Base-by-base conservation (phyloP, 495 filamentous ascomycete species). In the Xylaria longipes region DNA sequence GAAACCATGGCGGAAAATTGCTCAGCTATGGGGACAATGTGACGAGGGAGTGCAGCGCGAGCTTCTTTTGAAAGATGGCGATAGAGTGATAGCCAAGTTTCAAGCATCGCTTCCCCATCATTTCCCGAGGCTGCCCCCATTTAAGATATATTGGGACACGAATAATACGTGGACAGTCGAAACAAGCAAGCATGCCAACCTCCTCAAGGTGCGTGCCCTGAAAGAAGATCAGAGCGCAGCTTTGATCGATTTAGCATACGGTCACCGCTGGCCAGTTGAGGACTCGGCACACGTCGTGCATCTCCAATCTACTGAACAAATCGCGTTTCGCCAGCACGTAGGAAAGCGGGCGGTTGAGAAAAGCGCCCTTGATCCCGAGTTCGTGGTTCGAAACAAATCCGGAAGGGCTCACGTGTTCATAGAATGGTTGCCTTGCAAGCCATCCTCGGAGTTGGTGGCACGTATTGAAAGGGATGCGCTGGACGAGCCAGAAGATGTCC, bases 1-100 rank as follows among this genome's bases (percentile, higher is more conserved):
- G 65, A 87, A 92, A 73, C 92, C 93, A 0, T 97, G 91, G 91
- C 72, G 80, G n/a, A 75, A 81, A 14, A 77, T 93, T 56, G 90
- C 92, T 3, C 76, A 80, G 39, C 82, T 79, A 15, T 93, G 90
- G 90, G 71, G 73, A 8, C 41, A 71, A 17, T 63, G 56, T 20
- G 35, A 65, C 3, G 46, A 78, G n/a, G 46, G 81, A 17, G 81
- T 71, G 39, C 74, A 76, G 62, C 79, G 79, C 39, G 74, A 60
- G 37, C 61, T 78, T 73, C 82, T 45, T 50, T 76, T 74, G 29
- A 68, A 75, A 15, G 79, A 83, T 27, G 79, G 81, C 1, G 60
- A 79, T n/a, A 72, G 74, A 17, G 39, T 74, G 3, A 57, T 78
- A 15, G 76, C 82, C n/a, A 79, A 79, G 48, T 80, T 89, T 58